Conservation (phyloP, 1,284 basidiomycete genomes). For the Boletellus deceptivus region DNA sequence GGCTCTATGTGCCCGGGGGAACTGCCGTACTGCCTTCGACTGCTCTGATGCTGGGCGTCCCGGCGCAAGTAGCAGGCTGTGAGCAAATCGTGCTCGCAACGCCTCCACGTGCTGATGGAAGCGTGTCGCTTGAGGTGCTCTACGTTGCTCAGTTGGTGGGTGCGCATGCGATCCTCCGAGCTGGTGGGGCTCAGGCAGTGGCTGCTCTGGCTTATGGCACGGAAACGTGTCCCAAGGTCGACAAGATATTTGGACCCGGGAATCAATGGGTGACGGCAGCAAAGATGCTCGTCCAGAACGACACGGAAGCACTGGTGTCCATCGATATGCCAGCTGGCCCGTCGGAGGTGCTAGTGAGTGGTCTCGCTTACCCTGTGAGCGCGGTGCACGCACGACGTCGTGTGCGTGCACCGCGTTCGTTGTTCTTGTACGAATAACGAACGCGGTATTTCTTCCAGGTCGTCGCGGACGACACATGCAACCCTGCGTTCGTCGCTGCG, state of each 20-base stretch:
- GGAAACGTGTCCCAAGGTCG: conserved; percentile 94
- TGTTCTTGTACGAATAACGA: conserved; percentile 38
- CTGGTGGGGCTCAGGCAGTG: conserved; percentile 97
- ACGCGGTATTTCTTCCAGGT: conserved; percentile 55
- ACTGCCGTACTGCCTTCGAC: conserved; percentile 97
- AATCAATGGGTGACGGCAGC: conserved; percentile 99
- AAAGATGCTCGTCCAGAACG: conserved; percentile 99
- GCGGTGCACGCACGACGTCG: conserved; percentile 11
- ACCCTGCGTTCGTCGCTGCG: conserved; percentile 91
- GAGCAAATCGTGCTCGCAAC: conserved; percentile 92
- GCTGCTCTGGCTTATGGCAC: conserved; percentile 98
- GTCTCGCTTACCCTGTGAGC: conserved; percentile 1
- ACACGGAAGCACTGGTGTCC: conserved; percentile 93
- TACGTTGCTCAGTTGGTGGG: conserved; percentile 90
- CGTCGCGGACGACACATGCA: conserved; percentile 85
- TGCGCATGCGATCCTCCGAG: conserved; percentile 85
- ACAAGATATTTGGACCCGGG: conserved; percentile 98
- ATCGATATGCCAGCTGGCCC: conserved; percentile 99
- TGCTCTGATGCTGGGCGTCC: conserved; percentile 97
- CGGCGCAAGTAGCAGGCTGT: conserved; percentile 97
- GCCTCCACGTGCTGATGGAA: conserved; percentile 88
- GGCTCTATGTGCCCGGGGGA: conserved; percentile 96
- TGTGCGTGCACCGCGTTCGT: conserved; percentile 34
- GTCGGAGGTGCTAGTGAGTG: conserved; percentile 88
- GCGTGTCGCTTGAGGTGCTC: conserved; percentile 91